Evolutionary conservation across 2,329 filamentous ascomycete genomes (phyloP), one percentile per base, ranked within the genome.

Genomic region (Neofusicoccum ribis): DNA sequence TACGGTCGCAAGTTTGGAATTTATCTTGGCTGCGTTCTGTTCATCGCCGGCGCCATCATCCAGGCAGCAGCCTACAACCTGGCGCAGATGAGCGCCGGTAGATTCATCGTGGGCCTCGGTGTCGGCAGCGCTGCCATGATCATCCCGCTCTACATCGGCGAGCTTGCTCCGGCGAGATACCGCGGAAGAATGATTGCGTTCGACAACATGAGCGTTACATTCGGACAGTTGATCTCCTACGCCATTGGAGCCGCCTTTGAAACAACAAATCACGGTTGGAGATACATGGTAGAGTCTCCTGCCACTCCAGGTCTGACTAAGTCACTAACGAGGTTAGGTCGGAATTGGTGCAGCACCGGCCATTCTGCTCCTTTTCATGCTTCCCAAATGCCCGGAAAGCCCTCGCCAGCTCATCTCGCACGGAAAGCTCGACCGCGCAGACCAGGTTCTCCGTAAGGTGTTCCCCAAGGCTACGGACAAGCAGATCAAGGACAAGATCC

Each of bases 391-490:
- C 62, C 77, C 77, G 0, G 76, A 73, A 52, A 76, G 74, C 15
- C 77, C 77, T 12, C 72, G 77, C 23, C 76, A 78, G 71, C 72
- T 79, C 47, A 74, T 79, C 68, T 77, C 76, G 69, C 73, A 79
- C 54, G 73, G 73, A 14, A 71, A 72, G 7, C 47, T 72, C 7
- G 72, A 75, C 2, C 43, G 79, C 64, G 75, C 75, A 11, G 74
- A 73, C 7, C 65, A 69, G 51, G 73, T 74, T 46, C 74, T 80
- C 65, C 68, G 73, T 14, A 75, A 77, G 59, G 76, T 76, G 68
- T 80, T 79, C 69, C 65, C 65, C 7, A 39, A 64, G 27, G 65
- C 60, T 2, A 64, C 59, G 3, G 65, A 64, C 12, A 56, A 49
- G 51, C 65, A 64, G 37, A 20, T 64, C 43, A 66, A 66, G n/a